A percentile compares a stretch with the other conserved stretches of the same genome.
Evolutionary conservation across 73 alveolate species (phyloP).

Genomic region (Symbiodinium pilosum): DNA sequence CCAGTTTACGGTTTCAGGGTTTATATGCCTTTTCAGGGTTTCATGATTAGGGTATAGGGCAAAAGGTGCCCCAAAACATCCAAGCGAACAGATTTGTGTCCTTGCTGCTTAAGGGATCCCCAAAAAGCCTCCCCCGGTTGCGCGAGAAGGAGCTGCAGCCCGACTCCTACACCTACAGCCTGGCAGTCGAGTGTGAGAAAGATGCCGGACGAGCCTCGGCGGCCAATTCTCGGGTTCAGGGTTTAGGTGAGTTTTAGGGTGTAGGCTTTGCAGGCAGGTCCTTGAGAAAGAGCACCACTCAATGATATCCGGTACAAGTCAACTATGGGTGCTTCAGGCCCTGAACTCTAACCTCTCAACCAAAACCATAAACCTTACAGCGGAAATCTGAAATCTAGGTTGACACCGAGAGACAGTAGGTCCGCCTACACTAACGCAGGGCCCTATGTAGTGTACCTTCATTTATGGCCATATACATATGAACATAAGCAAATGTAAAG

Average conservation of each 20-base stretch:
- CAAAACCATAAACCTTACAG: neutral
- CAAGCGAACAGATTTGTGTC: too few species aligned
- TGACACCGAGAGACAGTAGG: too few species aligned
- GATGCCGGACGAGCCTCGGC: neutral
- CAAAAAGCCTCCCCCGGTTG: too few species aligned
- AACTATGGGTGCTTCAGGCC: neutral
- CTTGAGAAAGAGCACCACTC: too few species aligned
- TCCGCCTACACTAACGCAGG: too few species aligned
- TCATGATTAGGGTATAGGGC: neutral
- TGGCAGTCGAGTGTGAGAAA: neutral
- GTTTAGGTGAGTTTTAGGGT: neutral
- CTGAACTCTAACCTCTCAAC: neutral
- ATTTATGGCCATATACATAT: too few species aligned
- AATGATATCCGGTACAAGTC: too few species aligned
- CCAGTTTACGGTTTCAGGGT: neutral
- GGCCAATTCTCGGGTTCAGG: neutral
- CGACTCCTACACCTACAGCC: neutral
- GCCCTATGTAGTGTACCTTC: too few species aligned
- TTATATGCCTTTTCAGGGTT: neutral
- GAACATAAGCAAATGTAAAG: too few species aligned
- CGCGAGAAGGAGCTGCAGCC: neutral
- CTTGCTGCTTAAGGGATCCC: too few species aligned
- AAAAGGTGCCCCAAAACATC: neutral
- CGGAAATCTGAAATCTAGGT: neutral
- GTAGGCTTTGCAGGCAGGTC: too few species aligned